Evolutionary conservation across 202 grass and related monocot species (phyloP).

Genomic region (Tripidium arundinaceum): DNA sequence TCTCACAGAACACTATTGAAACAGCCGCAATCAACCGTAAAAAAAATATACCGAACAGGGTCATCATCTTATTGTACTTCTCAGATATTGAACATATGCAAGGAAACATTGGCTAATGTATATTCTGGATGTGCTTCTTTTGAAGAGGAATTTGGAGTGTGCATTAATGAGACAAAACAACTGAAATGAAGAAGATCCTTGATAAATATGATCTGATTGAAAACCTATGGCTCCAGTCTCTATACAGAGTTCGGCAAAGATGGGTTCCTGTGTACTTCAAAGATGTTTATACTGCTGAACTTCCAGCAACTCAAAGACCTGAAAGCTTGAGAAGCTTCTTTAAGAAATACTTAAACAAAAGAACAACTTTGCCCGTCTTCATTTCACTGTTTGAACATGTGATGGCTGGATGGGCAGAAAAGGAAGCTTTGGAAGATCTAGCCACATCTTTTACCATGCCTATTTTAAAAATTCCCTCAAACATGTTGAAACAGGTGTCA

Average conservation of each 20-base stretch:
- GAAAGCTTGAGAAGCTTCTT: conserved; percentile 58
- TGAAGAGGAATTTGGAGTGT: conserved; percentile 45
- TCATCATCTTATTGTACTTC: conserved; percentile 42
- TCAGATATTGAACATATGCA: conserved; percentile 52
- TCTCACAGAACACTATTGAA: too few species aligned
- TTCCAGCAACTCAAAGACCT: conserved; percentile 42
- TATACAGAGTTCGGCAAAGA: conserved; percentile 42
- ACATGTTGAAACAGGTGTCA: conserved; percentile 47
- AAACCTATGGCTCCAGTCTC: conserved; percentile 56
- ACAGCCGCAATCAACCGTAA: too few species aligned
- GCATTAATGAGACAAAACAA: conserved; percentile 43
- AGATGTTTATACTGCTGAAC: conserved; percentile 56
- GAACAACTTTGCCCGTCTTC: conserved; percentile 47
- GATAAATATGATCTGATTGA: too few species aligned
- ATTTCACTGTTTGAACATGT: conserved; percentile 64
- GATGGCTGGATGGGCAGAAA: conserved; percentile 64
- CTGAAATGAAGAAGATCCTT: too few species aligned
- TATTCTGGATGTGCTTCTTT: conserved; percentile 46
- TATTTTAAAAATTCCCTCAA: conserved; percentile 55
- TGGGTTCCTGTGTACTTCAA: conserved; percentile 56
- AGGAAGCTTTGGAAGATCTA: conserved; percentile 58
- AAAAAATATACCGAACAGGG: too few species aligned
- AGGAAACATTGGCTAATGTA: conserved; percentile 37
- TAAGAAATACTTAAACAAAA: conserved; percentile 54
- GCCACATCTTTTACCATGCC: conserved; percentile 58